A percentile compares a stretch with the other conserved stretches of the same genome.
Evolutionary conservation across 1,284 basidiomycete genomes (phyloP).

Genomic region (Cryptococcus sp.): DNA sequence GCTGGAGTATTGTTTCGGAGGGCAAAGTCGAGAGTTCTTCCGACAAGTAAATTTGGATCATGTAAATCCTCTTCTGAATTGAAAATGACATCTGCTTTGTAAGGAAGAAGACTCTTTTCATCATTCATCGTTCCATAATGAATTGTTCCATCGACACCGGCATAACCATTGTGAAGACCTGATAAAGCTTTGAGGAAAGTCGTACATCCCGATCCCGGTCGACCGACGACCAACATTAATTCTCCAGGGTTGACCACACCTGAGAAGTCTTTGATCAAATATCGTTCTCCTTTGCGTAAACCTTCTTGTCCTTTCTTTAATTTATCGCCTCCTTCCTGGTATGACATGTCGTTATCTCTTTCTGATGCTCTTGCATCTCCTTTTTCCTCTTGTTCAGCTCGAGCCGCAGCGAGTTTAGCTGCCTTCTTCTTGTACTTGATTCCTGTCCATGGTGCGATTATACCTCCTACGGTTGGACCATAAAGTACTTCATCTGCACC

Average conservation of each 20-base stretch:
- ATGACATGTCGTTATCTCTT: slow-evolving; percentile 17
- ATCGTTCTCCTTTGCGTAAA: slow-evolving; percentile 35
- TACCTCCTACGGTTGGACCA: slow-evolving; percentile 30
- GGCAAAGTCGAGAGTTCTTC: slow-evolving; percentile 42
- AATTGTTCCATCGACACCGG: slow-evolving; percentile 48
- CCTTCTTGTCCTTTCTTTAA: slow-evolving; percentile 23
- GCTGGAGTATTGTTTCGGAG: slow-evolving; percentile 35
- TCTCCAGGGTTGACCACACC: slow-evolving; percentile 39
- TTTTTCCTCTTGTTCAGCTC: slow-evolving; percentile 15
- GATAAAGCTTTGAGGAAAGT: slow-evolving; percentile 51
- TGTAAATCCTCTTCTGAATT: slow-evolving; percentile 43
- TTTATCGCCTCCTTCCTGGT: slow-evolving; percentile 12
- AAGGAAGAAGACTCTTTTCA: slow-evolving; percentile 18
- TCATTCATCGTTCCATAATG: slow-evolving; percentile 42
- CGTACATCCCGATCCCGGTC: slow-evolving; percentile 49
- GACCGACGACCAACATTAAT: slow-evolving; percentile 45
- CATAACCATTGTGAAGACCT: slow-evolving; percentile 45
- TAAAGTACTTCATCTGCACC: slow-evolving; percentile 36
- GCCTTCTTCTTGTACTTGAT: slow-evolving; percentile 32
- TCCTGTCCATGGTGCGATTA: slow-evolving; percentile 31
- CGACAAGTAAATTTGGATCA: slow-evolving; percentile 40
- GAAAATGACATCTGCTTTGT: slow-evolving; percentile 31
- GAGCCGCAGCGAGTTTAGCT: slow-evolving; percentile 16
- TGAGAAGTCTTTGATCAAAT: slow-evolving; percentile 35
- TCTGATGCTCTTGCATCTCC: slow-evolving; percentile 4